phyloP scores from a whole-genome alignment of 1,139 yeast genomes.

The Scheffersomyces lignicola region DNA sequence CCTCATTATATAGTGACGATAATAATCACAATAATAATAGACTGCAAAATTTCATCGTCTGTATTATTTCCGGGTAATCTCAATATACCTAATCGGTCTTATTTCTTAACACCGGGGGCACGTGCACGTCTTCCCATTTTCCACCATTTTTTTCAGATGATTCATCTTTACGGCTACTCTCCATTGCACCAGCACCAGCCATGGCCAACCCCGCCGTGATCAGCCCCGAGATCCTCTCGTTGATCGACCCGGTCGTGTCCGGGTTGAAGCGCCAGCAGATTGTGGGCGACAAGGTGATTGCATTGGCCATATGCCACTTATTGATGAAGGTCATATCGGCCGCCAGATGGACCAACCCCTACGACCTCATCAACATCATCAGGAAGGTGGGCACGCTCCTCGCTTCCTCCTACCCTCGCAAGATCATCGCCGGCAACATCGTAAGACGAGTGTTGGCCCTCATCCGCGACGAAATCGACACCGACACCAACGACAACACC shows the following conservation, averaged over 20 bases:
- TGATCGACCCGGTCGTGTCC: slow-evolving; percentile 41
- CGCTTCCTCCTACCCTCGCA: slow-evolving; percentile 70
- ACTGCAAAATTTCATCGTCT: too few relatives aligned
- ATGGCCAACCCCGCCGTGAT: slow-evolving; percentile 17
- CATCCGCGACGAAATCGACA: slow-evolving; percentile 83
- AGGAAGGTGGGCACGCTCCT: slow-evolving; percentile 62
- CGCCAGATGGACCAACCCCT: slow-evolving; percentile 74
- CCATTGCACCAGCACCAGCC: too few relatives aligned
- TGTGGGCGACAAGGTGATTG: slow-evolving; percentile 72
- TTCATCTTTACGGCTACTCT: too few relatives aligned
- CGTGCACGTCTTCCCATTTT: too few relatives aligned
- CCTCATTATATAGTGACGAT: too few relatives aligned
- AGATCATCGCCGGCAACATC: slow-evolving; percentile 86
- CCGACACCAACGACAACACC: slow-evolving; percentile 42
- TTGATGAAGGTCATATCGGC: slow-evolving; percentile 87
- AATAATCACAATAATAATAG: too few relatives aligned
- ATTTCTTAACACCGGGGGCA: too few relatives aligned
- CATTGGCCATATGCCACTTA: slow-evolving; percentile 83
- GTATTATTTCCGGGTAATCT: too few relatives aligned
- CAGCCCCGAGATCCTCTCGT: slow-evolving; percentile 35
- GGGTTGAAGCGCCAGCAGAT: slow-evolving; percentile 72
- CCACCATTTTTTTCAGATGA: neutral
- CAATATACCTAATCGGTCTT: too few relatives aligned
- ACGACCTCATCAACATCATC: slow-evolving; percentile 69
- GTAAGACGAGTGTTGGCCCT: slow-evolving; percentile 86